These are phyloP conservation scores for Suillus lakei DNA, from an alignment of 768 basidiomycete species.

Conservation along the genomic window DNA sequence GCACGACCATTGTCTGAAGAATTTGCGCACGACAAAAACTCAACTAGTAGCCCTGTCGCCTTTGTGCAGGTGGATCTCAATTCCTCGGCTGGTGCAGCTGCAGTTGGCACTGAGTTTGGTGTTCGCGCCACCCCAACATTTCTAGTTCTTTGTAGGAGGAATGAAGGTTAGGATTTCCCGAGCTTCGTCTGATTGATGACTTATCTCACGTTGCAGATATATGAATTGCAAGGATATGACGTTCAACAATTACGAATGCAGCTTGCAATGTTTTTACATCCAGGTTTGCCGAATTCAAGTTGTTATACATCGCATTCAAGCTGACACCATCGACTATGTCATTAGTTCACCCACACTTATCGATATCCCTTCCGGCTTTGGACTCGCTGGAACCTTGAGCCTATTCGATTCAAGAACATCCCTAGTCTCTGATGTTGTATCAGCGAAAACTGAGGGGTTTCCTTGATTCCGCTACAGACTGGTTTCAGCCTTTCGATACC, in stretches of 20 bases:
- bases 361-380: conserved; percentile 60
- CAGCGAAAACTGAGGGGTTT: conserved; percentile 64
- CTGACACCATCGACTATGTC: conserved; percentile 8
- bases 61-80: conserved; percentile 87
- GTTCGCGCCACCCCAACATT: conserved; percentile 88
- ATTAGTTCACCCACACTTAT: conserved; percentile 78
- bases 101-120: conserved; percentile 64
- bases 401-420: conserved; percentile 75
- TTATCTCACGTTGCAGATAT: conserved; percentile 44
- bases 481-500: conserved; percentile 31
- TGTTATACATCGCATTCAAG: neutral
- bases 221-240: conserved; percentile 76
- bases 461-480: conserved; percentile 53
- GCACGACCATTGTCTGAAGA: conserved; percentile 83
- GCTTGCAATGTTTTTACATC: conserved; percentile 72
- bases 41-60: conserved; percentile 52
- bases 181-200: neutral
- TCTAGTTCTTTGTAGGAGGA: conserved; percentile 81
- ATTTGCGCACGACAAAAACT: conserved; percentile 70
- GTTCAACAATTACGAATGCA: conserved; percentile 70
- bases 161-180: conserved; percentile 52
- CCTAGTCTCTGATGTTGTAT: conserved; percentile 69
- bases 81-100: conserved; percentile 58
- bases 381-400: conserved; percentile 67
- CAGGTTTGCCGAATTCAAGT: conserved; percentile 81